Evolutionary conservation across 768 basidiomycete species (phyloP), one percentile per base, ranked within the genome.

Genomic region (Tephrocybe rancida): DNA sequence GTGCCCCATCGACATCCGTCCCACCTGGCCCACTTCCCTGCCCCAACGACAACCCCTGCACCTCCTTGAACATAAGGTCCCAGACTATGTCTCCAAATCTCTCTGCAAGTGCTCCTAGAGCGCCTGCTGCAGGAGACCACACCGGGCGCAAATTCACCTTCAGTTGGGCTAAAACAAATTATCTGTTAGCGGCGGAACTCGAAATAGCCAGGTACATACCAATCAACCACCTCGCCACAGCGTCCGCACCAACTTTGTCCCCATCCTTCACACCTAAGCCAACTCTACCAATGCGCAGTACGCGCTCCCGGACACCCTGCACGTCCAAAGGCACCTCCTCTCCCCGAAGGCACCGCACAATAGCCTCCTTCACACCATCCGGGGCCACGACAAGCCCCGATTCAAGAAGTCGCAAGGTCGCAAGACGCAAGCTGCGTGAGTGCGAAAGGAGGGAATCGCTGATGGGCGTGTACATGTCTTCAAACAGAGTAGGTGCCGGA

Each of bases 111-210:
- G 82, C 76, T 0, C 81, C 76, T 5, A 97, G 68, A 0, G 90
- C 87, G 10, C 80, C 79, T 11, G 86, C 80, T 3, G 94, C 84
- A 16, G 95, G 88, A 3, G 85, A 81, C 90, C 95, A 99, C 14
- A 97, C 65, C 0, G 97, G 97, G 25, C 92, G 82, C 41, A 98
- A 73, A 66, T 95, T 96, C 55, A 98, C 89, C 73, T 98, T 98
- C 48, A 98, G 76, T 66, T 97, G 95, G 5, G 90, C 92, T 88
- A 61, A 30, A 29, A 13, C 19, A 42, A 37, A 14, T 44, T 25
- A 39, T 9, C 34, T 24, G 37, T 42, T 38, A 19, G 30, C 21
- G 21, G 29, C 47, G 2, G 9, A 14, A 6, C 13, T 55, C 45
- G 21, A 35, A 18, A 3, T 54, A 38, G 27, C 41, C 9, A 8